These are phyloP conservation scores for Backusella luteola DNA, from an alignment of 192 early-diverging fungal species.

Conservation along the genomic window DNA sequence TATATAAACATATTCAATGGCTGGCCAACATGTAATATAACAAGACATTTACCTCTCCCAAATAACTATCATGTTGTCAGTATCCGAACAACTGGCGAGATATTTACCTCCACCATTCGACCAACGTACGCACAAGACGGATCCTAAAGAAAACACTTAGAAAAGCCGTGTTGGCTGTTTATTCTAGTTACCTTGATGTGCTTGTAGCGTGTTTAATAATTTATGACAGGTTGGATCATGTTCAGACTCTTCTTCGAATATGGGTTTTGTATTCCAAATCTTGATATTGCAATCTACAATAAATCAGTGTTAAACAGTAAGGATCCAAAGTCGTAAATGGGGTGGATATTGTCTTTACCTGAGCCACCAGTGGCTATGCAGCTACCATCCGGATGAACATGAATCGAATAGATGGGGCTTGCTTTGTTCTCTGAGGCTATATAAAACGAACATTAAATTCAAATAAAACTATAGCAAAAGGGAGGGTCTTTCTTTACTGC, in stretches of 20 bases:
- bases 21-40: too few relatives aligned
- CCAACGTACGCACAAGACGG: constrained; percentile 89
- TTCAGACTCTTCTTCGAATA: constrained; percentile 52
- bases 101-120: constrained; percentile 66
- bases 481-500: constrained; percentile 57
- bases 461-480: neutral
- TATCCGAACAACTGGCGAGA: constrained; percentile 87
- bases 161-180: neutral
- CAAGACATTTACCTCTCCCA: constrained; percentile 59
- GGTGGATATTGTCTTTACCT: constrained; percentile 40
- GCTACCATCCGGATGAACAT: constrained; percentile 80
- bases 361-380: constrained; percentile 85
- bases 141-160: constrained; percentile 42
- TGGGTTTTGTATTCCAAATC: constrained; percentile 80
- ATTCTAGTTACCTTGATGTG: constrained; percentile 69
- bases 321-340: neutral
- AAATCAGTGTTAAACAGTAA: neutral
- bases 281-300: constrained; percentile 78
- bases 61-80: constrained; percentile 85
- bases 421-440: constrained; percentile 43
- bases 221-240: constrained; percentile 47
- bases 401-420: constrained; percentile 78
- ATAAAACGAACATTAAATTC: constrained; percentile 18
- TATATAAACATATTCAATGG: neutral
- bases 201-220: constrained; percentile 76